Base-by-base conservation (phyloP, 1,284 basidiomycete species). In the Flammula alnicola region DNA sequence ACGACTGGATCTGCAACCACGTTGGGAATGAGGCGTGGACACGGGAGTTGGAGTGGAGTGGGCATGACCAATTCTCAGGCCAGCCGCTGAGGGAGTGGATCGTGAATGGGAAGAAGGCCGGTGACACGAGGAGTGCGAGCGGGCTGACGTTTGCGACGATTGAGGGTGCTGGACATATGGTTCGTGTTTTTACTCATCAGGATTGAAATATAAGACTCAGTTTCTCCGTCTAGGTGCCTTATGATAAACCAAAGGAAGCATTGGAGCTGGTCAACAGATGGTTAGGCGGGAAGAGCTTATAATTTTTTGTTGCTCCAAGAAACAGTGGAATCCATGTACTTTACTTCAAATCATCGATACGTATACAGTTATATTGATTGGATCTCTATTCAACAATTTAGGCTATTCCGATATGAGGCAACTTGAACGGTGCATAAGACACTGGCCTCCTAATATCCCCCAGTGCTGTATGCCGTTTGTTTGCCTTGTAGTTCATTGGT, bases 141-240 rank as follows among this genome's bases (percentile, higher is more conserved):
- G 78, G 79, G 11, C 69, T 91, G 41, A 86, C 84, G 6, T 90
- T 83, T 63, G 81, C 78, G 31, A 83, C 80, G 1, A 64, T 86
- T 7, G 62, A 76, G 37, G 78, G 73, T 8, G 83, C 83, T 30
- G 47, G 47, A 29, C 47, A 49, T 36, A 49, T 49, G 47, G 47
- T 49, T 10, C 17, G 47, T 33, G 9, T 4, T 11, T 17, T 29
- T 19, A 33, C 8, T 8, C 14, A 20, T 10, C 19, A 16, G 31
- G 2, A 14, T 14, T 5, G 4, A 32, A 10, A 9, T 3, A 14
- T n/a, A 12, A 14, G 2, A 22, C 6, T 29, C 10, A 16, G n/a
- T 27, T 17, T 1, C 11, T 5, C 11, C 31, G 1, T 37, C 4
- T 17, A 51, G 49, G 49, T 41, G 3, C 49, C 49, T 12, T 51